phyloP scores from a whole-genome alignment of 768 basidiomycete species.

The Xerocomus potaroensis region DNA sequence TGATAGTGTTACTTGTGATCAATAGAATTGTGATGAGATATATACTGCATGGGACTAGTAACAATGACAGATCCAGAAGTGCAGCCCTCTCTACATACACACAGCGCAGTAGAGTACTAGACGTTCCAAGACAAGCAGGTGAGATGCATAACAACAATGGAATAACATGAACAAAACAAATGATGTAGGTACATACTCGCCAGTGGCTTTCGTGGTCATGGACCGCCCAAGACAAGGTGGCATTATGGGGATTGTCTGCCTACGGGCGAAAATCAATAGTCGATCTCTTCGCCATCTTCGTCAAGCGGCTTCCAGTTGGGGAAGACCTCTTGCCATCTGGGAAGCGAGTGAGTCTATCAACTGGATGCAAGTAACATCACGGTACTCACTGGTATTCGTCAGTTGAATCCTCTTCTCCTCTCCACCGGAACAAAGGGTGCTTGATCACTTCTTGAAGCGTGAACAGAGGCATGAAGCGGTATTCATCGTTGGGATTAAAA shows the following conservation, averaged over 20 bases:
- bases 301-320: conserved; percentile 18
- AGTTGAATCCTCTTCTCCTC: conserved; percentile 1
- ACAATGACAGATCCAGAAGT: not conserved
- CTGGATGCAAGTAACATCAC: too few species aligned
- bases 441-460: conserved; percentile 7
- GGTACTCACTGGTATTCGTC: conserved; percentile 10
- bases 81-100: not conserved
- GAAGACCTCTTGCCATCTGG: conserved; percentile 18
- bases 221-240: not conserved
- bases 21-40: not conserved
- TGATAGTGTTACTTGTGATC: too few species aligned
- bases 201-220: not conserved
- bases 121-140: not conserved
- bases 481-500: not conserved
- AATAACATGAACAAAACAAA: not conserved
- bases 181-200: not conserved
- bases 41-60: not conserved
- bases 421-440: not conserved
- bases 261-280: not conserved
- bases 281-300: conserved; percentile 14
- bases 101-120: conserved; percentile 1
- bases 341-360: too few species aligned
- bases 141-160: not conserved
- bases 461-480: conserved; percentile 10
- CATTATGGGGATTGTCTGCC: not conserved